Evolutionary conservation across 176 grass and related monocot genomes (phyloP).

Genomic region (Rhynchospora pubera): DNA sequence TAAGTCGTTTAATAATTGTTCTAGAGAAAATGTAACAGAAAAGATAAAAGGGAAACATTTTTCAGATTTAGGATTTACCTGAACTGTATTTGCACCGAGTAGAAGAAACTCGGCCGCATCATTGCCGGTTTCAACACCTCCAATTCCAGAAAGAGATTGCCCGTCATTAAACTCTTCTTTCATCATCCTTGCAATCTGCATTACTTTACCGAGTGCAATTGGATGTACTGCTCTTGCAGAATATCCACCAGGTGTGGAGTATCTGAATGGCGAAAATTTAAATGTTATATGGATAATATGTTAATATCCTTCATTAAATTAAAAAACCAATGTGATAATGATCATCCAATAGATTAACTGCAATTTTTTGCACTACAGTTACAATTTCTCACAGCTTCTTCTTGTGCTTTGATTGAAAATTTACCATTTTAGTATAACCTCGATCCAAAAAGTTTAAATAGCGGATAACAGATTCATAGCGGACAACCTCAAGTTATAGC

Average conservation of each 20-base stretch:
- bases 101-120: slow-evolving; percentile 94
- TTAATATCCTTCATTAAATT: slow-evolving; percentile 5
- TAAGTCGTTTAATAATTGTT: background rate
- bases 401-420: background rate
- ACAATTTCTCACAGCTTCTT: background rate
- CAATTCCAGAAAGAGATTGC: slow-evolving; percentile 80
- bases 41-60: slow-evolving; percentile 17
- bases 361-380: background rate
- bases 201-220: slow-evolving; percentile 90
- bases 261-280: slow-evolving; percentile 33
- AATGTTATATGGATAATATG: slow-evolving; percentile 6
- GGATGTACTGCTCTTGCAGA: slow-evolving; percentile 93
- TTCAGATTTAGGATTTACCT: slow-evolving; percentile 56
- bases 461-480: too few species aligned
- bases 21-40: background rate
- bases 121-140: slow-evolving; percentile 80
- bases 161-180: slow-evolving; percentile 70
- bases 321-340: background rate
- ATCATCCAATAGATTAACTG: background rate
- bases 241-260: slow-evolving; percentile 90
- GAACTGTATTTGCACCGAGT: slow-evolving; percentile 90
- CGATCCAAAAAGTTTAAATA: background rate
- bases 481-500: too few species aligned
- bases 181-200: slow-evolving; percentile 88
- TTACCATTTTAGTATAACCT: background rate